phyloP scores from a whole-genome alignment of 768 basidiomycete species.

The Boletus rubroflammeus region DNA sequence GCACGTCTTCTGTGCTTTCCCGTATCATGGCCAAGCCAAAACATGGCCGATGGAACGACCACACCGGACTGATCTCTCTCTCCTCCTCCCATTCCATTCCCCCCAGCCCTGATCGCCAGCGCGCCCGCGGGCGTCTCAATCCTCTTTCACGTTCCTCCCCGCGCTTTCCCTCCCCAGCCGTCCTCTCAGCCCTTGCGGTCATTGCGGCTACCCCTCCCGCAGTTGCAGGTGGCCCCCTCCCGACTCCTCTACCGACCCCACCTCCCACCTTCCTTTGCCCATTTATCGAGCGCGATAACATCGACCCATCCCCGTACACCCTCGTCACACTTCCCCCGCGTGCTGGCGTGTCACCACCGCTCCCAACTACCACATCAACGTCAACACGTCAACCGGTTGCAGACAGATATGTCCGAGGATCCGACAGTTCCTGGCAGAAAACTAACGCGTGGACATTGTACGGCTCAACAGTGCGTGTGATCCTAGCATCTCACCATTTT shows the following conservation, averaged over 20 bases:
- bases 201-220: slow-evolving; percentile 46
- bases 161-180: slow-evolving; percentile 43
- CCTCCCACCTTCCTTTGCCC: slow-evolving; percentile 66
- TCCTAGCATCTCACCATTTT: not conserved
- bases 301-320: not conserved
- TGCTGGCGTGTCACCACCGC: slow-evolving; percentile 1
- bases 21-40: slow-evolving; percentile 55
- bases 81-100: not conserved
- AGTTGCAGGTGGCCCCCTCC: slow-evolving; percentile 45
- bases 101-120: slow-evolving; percentile 14
- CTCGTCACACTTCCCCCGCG: not conserved
- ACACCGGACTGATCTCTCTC: slow-evolving; percentile 11
- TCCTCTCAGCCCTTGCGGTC: slow-evolving; percentile 56
- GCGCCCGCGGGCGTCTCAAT: not conserved
- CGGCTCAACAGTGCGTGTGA: slow-evolving; percentile 59
- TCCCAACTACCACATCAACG: slow-evolving; percentile 7
- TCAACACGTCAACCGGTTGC: slow-evolving; percentile 36
- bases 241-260: slow-evolving; percentile 18
- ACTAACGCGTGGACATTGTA: slow-evolving; percentile 56
- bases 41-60: slow-evolving; percentile 31
- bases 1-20: slow-evolving; percentile 36
- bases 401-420: slow-evolving; percentile 48
- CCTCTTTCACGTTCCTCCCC: slow-evolving; percentile 2
- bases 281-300: slow-evolving; percentile 30
- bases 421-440: slow-evolving; percentile 58